A percentile compares a stretch with the other conserved stretches of the same genome.
phyloP scores from a whole-genome alignment of 257 asterid species.

The Nyctanthes arbortristis region DNA sequence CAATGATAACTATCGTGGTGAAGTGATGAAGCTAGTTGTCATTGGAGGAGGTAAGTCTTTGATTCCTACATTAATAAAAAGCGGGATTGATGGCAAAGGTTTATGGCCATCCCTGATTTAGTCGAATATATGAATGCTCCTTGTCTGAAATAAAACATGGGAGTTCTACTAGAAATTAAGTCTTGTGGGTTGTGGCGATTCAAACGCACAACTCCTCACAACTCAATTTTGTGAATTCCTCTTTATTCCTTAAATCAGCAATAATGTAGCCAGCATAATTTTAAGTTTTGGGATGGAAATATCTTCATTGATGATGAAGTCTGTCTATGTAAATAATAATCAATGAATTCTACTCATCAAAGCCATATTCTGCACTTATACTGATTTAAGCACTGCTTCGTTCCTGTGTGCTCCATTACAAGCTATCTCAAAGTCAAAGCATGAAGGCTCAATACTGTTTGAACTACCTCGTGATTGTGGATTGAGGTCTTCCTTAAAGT shows the following conservation, averaged over 20 bases:
- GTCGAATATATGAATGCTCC: slow-evolving; percentile 6
- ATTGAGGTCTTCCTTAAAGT: not conserved
- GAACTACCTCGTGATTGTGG: not conserved
- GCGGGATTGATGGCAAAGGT: not conserved
- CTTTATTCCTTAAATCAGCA: slow-evolving; percentile 12
- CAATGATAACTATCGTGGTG: slow-evolving; percentile 75
- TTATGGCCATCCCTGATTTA: slow-evolving; percentile 7
- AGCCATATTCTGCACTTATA: not conserved
- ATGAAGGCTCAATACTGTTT: not conserved
- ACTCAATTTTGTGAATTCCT: not conserved
- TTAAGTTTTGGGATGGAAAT: not conserved
- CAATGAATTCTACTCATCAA: not conserved
- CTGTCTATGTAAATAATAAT: not conserved
- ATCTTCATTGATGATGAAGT: not conserved
- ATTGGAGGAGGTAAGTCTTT: slow-evolving; percentile 84
- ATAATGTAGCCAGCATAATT: not conserved
- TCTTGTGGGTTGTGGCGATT: slow-evolving; percentile 3
- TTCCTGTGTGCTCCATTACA: not conserved
- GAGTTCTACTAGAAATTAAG: not conserved
- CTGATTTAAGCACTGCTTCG: not conserved
- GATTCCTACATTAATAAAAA: slow-evolving; percentile 10
- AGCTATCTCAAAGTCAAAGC: not conserved
- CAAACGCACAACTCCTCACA: not conserved
- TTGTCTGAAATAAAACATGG: not conserved
- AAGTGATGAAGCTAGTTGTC: slow-evolving; percentile 85